A percentile compares a stretch with the other conserved stretches of the same genome.
These are phyloP conservation scores for Flaveria ramosissima DNA, from an alignment of 129 eudicot genomes.

Conservation along the genomic window DNA sequence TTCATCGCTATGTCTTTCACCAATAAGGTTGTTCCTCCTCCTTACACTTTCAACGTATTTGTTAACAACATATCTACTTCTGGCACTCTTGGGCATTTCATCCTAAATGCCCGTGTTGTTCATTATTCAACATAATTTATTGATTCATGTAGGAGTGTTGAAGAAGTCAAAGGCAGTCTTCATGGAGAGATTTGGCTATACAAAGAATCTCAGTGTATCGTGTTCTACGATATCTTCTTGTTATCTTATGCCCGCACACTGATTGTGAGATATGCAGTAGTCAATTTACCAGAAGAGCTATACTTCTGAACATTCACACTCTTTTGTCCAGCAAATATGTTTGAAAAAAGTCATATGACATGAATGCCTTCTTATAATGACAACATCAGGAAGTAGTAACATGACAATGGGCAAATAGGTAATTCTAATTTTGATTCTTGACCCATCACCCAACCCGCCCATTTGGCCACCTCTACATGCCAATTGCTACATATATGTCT, in stretches of 20 bases:
- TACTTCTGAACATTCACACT: neutral
- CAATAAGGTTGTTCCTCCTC: no score
- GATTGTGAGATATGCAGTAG: neutral
- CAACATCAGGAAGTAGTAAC: neutral
- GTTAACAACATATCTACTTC: no score
- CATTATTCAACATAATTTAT: no score
- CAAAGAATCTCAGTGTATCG: slow-evolving; percentile 41
- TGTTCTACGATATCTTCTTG: slow-evolving; percentile 1
- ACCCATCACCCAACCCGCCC: neutral
- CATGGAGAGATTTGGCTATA: slow-evolving; percentile 38
- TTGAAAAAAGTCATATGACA: neutral
- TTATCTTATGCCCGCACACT: no score
- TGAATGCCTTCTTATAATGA: no score
- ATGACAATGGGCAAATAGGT: neutral
- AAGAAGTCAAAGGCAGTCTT: slow-evolving; percentile 66
- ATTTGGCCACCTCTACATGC: neutral
- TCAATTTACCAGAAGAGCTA: neutral
- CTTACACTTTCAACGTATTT: no score
- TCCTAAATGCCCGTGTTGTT: no score
- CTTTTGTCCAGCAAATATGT: neutral
- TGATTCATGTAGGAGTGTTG: slow-evolving; percentile 60
- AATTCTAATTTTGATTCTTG: neutral
- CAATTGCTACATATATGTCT: neutral
- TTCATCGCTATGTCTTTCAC: no score
- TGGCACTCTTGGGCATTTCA: no score